Evolutionary conservation across 805 yeast species (phyloP), one percentile per base, ranked within the genome.

Genomic region (Jamesozyma jinghongensis): DNA sequence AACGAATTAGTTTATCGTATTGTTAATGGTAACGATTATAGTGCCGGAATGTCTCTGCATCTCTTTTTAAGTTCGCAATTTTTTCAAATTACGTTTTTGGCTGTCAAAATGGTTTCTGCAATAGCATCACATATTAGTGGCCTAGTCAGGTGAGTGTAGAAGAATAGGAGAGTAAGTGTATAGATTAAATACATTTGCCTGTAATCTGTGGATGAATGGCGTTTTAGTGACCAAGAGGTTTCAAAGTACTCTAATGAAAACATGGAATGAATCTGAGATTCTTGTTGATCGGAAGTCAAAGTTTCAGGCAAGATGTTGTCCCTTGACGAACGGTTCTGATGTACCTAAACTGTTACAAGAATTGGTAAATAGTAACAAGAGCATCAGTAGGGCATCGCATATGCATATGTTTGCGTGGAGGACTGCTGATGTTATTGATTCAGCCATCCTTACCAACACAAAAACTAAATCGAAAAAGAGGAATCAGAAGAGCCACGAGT

Each of bases 331-430:
- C 17, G 56, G 65, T 12, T 46, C 58, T 0, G 76, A 77, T 2
- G 68, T 83, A 0, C 61, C 69, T 1, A 33, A 22, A 0, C 52
- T 74, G 1, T 48, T 83, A 4, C 46, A 61, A 12, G 60, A 67
- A 22, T 62, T 84, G 11, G 46, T 70, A 7, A 39, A 43, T 1
- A 53, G 63, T 4, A 73, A 79, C 49, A 77, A 77, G 49, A 53
- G 65, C 3, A 57, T 81, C 0, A 52, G 58, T 1, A 75, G 73
- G 47, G 83, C 94, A 0, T 65, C 80, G 4, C 95, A 85, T 58
- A 84, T 81, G 5, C 71, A 74, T 38, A 85, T 85, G 68, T 68
- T 71, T 37, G 94, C 94, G 0, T 83, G 86, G 85, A 68, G 83
- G 56, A 69, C 75, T 0, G 75, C 70, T 2, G 46, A 47, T 27